Conservation (phyloP, 176 grass and related monocot species). For the Cocos nucifera region DNA sequence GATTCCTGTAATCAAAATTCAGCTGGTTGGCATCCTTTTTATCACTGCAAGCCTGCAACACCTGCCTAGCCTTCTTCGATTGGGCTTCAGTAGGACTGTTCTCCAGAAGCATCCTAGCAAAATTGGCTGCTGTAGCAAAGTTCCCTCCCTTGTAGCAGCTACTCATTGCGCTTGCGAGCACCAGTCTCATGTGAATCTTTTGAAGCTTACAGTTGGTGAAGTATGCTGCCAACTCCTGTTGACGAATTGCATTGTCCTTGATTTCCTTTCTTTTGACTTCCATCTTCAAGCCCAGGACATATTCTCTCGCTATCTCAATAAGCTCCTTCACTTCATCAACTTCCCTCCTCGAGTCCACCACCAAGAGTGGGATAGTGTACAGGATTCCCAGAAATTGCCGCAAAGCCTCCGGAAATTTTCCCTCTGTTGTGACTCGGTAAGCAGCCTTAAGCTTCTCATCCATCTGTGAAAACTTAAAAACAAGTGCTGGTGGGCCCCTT, state of each 20-base stretch:
- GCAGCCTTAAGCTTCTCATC: slow-evolving; percentile 87
- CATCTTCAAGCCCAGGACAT: slow-evolving; percentile 81
- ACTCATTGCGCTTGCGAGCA: slow-evolving; percentile 64
- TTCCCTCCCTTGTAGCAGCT: slow-evolving; percentile 65
- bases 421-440: slow-evolving; percentile 78
- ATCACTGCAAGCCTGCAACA: slow-evolving; percentile 48
- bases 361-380: slow-evolving; percentile 64
- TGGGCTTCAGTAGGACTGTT: slow-evolving; percentile 58
- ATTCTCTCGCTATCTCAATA: slow-evolving; percentile 81
- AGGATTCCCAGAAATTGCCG: slow-evolving; percentile 77
- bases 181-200: slow-evolving; percentile 67
- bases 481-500: slow-evolving; percentile 70
- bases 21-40: slow-evolving; percentile 45
- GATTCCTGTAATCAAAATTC: slow-evolving; percentile 93
- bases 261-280: slow-evolving; percentile 80
- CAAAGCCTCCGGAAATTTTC: slow-evolving; percentile 77
- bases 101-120: slow-evolving; percentile 83
- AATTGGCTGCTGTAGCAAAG: slow-evolving; percentile 62
- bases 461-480: slow-evolving; percentile 81
- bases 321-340: slow-evolving; percentile 97
- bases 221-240: slow-evolving; percentile 67
- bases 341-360: slow-evolving; percentile 82
- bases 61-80: slow-evolving; percentile 72
- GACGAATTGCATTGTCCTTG: slow-evolving; percentile 36
- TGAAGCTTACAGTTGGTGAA: slow-evolving; percentile 91